These are phyloP conservation scores for Microcos paniculata DNA, from an alignment of 345 rosid genomes.

Conservation along the genomic window DNA sequence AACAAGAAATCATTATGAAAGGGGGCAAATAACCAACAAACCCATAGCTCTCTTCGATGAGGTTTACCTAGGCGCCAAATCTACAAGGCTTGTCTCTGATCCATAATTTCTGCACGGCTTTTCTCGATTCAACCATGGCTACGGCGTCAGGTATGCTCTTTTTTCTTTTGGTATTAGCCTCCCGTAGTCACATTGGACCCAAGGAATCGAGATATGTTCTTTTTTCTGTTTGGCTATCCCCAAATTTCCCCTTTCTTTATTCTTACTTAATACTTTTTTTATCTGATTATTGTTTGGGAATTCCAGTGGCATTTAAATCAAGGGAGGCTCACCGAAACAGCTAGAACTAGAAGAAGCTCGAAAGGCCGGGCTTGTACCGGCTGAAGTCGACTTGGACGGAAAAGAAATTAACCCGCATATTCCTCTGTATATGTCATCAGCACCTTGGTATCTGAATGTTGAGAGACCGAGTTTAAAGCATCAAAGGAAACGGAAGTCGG, in stretches of 20 bases:
- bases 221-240: slow-evolving; percentile 2
- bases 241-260: neutral
- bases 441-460: slow-evolving; percentile 70
- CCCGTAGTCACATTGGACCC: too few relatives aligned
- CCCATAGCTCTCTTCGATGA: neutral
- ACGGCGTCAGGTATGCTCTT: slow-evolving; percentile 42
- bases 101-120: neutral
- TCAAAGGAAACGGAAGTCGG: slow-evolving; percentile 63
- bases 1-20: neutral
- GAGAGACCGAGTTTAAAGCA: slow-evolving; percentile 62
- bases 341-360: too few relatives aligned
- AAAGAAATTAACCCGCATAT: slow-evolving; percentile 72
- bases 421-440: slow-evolving; percentile 75
- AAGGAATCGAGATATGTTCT: too few relatives aligned
- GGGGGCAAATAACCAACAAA: neutral
- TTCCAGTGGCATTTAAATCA: slow-evolving; percentile 62
- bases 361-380: too few relatives aligned
- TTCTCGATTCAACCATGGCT: slow-evolving; percentile 27
- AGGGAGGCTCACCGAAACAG: slow-evolving; percentile 63
- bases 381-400: slow-evolving; percentile 77
- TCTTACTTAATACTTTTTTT: too few relatives aligned
- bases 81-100: neutral
- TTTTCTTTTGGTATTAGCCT: too few relatives aligned
- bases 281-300: neutral
- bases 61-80: neutral